A percentile compares a stretch with the other conserved stretches of the same genome.
These are phyloP conservation scores for Lantana camara DNA, from an alignment of 257 asterid genomes.

Conservation along the genomic window DNA sequence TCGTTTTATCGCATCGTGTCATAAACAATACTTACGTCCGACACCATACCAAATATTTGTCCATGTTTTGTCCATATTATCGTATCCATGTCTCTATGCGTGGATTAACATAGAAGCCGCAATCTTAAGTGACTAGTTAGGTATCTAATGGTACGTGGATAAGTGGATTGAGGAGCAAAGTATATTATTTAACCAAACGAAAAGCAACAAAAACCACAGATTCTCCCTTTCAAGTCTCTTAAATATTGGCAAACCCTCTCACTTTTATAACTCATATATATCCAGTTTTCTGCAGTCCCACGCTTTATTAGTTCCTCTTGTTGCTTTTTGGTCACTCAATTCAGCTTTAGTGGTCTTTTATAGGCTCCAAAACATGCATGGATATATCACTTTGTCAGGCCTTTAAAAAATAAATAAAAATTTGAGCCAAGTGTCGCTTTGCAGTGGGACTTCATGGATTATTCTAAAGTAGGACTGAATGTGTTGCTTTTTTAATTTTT, in stretches of 20 bases:
- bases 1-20: no score
- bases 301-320: not conserved
- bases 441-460: not conserved
- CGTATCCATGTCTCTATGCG: no score
- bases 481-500: no score
- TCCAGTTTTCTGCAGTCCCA: not conserved
- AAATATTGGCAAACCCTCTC: constrained; percentile 11
- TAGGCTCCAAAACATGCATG: constrained; percentile 8
- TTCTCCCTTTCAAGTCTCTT: constrained; percentile 23
- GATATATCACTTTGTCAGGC: not conserved
- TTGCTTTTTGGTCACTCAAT: constrained; percentile 18
- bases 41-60: no score
- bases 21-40: no score
- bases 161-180: constrained; percentile 32
- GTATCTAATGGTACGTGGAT: constrained; percentile 26
- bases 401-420: not conserved
- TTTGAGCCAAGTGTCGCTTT: not conserved
- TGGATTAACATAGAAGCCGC: not conserved
- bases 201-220: constrained; percentile 29
- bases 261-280: constrained; percentile 12
- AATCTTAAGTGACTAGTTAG: not conserved
- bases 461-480: no score
- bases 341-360: not conserved
- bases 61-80: no score
- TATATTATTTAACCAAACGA: constrained; percentile 33